A percentile compares a stretch with the other conserved stretches of the same genome.
phyloP scores from a whole-genome alignment of 73 alveolate genomes.

The Paramecium caudatum region DNA sequence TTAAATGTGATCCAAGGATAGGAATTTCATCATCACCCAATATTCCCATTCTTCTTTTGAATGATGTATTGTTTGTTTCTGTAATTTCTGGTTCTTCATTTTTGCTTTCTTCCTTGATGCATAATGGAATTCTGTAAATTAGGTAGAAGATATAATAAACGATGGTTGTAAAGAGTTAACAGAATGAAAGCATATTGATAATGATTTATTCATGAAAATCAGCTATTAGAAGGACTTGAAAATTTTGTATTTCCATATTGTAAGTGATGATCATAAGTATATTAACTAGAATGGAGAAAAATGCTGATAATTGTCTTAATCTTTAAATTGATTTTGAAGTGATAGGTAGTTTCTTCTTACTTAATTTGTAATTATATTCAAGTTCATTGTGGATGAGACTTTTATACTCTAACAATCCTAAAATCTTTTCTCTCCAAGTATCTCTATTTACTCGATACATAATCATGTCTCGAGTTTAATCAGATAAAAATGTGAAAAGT shows the following conservation, averaged over 20 bases:
- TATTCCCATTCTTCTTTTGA: too few species aligned
- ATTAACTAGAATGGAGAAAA: slow-evolving; percentile 49
- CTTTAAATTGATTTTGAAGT: slow-evolving; percentile 30
- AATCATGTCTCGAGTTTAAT: slow-evolving; percentile 48
- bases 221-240: background rate
- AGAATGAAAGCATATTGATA: slow-evolving; percentile 19
- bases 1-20: too few species aligned
- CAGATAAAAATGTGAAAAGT: slow-evolving; percentile 65
- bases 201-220: slow-evolving; percentile 44
- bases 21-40: too few species aligned
- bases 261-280: slow-evolving; percentile 25
- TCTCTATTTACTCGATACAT: slow-evolving; percentile 70
- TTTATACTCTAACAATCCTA: slow-evolving; percentile 44
- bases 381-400: slow-evolving; percentile 55
- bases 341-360: slow-evolving; percentile 47
- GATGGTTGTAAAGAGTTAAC: slow-evolving; percentile 56
- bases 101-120: background rate
- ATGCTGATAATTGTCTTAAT: slow-evolving; percentile 28
- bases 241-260: slow-evolving; percentile 18
- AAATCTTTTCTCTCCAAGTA: slow-evolving; percentile 72
- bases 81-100: slow-evolving; percentile 18
- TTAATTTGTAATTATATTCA: slow-evolving; percentile 65
- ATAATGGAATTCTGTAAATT: slow-evolving; percentile 4
- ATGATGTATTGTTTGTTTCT: too few species aligned
- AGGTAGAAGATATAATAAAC: slow-evolving; percentile 43